These are phyloP conservation scores for Epichloe hybrida DNA, from an alignment of 2,329 filamentous ascomycete genomes.

Conservation along the genomic window DNA sequence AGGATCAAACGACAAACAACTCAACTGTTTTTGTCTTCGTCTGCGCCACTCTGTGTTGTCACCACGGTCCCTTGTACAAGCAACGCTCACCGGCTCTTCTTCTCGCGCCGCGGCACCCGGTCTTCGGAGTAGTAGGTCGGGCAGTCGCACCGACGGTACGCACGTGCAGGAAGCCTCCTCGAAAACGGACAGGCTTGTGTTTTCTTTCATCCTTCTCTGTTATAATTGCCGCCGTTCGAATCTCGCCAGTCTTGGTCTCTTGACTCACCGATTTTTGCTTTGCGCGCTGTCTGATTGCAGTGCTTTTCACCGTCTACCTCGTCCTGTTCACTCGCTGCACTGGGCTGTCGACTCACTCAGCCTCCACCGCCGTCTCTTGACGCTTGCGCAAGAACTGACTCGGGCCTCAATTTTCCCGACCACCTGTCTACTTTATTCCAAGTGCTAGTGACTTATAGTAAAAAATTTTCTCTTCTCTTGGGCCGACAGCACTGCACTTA, in stretches of 20 bases:
- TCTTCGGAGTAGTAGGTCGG: background rate
- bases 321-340: background rate
- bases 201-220: background rate
- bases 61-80: background rate
- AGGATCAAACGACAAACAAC: background rate
- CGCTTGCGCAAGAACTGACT: background rate
- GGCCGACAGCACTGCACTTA: background rate
- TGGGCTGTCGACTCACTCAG: background rate
- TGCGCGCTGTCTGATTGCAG: background rate
- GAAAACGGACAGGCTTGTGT: background rate
- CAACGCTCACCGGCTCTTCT: background rate
- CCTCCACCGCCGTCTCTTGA: background rate
- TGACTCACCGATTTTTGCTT: background rate
- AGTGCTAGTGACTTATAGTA: background rate
- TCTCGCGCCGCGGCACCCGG: conserved; percentile 1
- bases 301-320: background rate
- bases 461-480: background rate
- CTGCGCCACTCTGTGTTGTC: background rate
- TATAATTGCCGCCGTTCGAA: background rate
- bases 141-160: conserved; percentile 2
- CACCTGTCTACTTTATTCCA: background rate
- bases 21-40: background rate
- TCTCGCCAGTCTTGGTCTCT: background rate
- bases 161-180: background rate
- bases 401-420: background rate